Conservation (phyloP, 257 asterid genomes). For the Perilla frutescens region DNA sequence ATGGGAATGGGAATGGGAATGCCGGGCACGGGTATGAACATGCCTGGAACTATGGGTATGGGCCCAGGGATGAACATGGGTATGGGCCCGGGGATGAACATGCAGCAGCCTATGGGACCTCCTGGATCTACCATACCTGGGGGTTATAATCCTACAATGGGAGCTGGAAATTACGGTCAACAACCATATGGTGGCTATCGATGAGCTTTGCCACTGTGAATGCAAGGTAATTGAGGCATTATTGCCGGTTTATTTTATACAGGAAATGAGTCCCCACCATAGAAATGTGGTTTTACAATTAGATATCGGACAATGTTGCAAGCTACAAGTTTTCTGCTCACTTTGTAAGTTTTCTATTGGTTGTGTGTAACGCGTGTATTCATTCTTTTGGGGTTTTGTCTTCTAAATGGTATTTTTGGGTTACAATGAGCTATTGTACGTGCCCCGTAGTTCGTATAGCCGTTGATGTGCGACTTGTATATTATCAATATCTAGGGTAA, state of each 20-base stretch:
- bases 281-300: conserved; percentile 34
- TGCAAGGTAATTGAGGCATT: conserved; percentile 10
- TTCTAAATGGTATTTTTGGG: conserved; percentile 44
- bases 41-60: conserved; percentile 36
- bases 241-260: conserved; percentile 31
- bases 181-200: conserved; percentile 78
- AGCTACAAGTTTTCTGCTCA: conserved; percentile 32
- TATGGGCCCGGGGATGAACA: conserved; percentile 48
- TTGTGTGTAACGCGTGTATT: conserved; percentile 47
- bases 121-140: conserved; percentile 65
- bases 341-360: conserved; percentile 44
- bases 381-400: conserved; percentile 46
- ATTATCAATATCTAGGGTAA: conserved; percentile 43
- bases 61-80: conserved; percentile 34
- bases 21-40: conserved; percentile 35
- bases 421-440: conserved; percentile 38
- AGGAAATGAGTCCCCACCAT: conserved; percentile 35
- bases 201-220: conserved; percentile 39
- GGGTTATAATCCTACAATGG: conserved; percentile 73
- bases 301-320: conserved; percentile 29
- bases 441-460: conserved; percentile 43
- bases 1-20: conserved; percentile 38
- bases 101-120: conserved; percentile 73
- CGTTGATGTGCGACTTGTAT: conserved; percentile 44
- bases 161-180: conserved; percentile 72